Evolutionary conservation across 148 eudicot species (phyloP), one percentile per base, ranked within the genome.

Genomic region (Persicaria maculosa): DNA sequence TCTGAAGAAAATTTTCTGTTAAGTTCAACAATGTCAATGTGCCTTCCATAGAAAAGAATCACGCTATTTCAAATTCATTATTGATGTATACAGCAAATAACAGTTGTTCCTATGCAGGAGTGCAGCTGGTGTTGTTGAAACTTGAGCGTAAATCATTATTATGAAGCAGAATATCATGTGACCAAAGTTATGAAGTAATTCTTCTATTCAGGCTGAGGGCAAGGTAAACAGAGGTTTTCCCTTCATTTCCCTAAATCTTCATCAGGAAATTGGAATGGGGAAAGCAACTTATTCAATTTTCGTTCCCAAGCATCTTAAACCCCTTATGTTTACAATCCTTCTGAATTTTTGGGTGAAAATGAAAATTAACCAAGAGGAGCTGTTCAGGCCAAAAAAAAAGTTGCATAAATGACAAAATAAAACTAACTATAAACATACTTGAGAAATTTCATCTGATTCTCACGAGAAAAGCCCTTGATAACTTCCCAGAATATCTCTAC

Each of bases 401-500:
- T 31, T 31, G n/a, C 19, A 15, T 19, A 36, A 20, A 59, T 31
- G 68, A 62, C 10, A 65, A 43, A 45, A 14, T 36, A 65, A 12
- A 44, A 36, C 17, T 73, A 25, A 58, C 59, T 43, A 48, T 3
- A 58, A 25, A 84, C 98, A 85, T 82, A 94, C 98, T 94, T 94
- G 85, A 94, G 89, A 81, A 94, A 90, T 78, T 85, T 94, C 83
- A 85, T 84, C 84, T 88, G 93, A 74, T 90, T 88, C 73, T 86
- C 93, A 85, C 81, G 82, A 76, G 93, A 88, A 79, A 94, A 83
- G 81, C 82, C 81, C 81, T 90, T 85, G 74, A 94, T 77, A 74
- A 90, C 92, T 79, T 87, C 97, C 98, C 97, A 94, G 74, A 93
- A 92, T 93, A 92, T 85, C 71, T 90, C 88, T 76, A 94, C 87